Percentiles rank a stretch among this genome's conserved stretches.
Conservation (phyloP, 1,139 yeast species). For the Arxiozyma bovina region DNA sequence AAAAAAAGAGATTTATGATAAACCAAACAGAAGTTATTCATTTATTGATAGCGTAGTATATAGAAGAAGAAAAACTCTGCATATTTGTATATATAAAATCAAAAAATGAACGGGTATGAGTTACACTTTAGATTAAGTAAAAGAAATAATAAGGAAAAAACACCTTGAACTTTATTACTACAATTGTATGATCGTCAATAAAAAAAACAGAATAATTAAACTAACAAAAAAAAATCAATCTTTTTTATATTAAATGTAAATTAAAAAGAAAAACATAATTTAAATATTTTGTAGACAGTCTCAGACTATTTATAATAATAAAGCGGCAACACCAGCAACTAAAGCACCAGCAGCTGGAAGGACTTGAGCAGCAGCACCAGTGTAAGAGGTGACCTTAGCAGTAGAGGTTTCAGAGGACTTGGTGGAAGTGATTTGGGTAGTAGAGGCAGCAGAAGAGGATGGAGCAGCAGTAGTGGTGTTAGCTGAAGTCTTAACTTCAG, state of each 20-base stretch:
- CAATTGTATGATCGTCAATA: too few relatives aligned
- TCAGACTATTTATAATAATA: conserved; percentile 27
- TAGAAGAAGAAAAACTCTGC: too few relatives aligned
- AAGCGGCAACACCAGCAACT: conserved; percentile 34
- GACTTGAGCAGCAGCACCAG: conserved; percentile 32
- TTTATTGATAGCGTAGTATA: neutral
- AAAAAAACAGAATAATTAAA: too few relatives aligned
- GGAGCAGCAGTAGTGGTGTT: conserved; percentile 14
- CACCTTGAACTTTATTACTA: neutral
- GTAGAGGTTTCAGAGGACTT: conserved; percentile 5
- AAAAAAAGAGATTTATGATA: too few relatives aligned
- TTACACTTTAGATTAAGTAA: neutral
- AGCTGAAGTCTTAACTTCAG: conserved; percentile 8
- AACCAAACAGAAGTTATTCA: neutral
- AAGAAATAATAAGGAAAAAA: too few relatives aligned
- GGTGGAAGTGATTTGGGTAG: conserved; percentile 1
- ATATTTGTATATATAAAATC: neutral
- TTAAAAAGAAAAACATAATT: too few relatives aligned
- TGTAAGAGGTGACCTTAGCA: conserved; percentile 12
- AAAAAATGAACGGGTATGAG: too few relatives aligned
- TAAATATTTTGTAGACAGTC: neutral
- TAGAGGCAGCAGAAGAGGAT: conserved; percentile 5
- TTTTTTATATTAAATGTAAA: neutral
- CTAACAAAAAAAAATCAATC: too few relatives aligned
- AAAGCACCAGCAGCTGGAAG: conserved; percentile 35